Evolutionary conservation across 805 yeast species (phyloP).

Genomic region (Cyberlindnera mississippiensis): DNA sequence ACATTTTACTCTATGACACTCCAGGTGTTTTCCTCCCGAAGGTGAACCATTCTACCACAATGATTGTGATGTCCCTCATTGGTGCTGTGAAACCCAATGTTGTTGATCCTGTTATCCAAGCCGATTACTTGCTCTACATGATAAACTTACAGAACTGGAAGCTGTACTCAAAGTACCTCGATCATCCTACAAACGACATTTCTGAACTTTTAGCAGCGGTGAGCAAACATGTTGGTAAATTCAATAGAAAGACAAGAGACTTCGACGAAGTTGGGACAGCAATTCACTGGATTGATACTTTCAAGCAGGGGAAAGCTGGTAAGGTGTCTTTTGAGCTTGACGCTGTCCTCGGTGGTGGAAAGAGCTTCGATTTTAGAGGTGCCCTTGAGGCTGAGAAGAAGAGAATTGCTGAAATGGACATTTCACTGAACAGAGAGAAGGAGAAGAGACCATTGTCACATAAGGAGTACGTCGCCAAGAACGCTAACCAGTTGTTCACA

Average conservation of each 20-base stretch:
- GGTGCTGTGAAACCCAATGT: constrained; percentile 68
- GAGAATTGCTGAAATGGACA: constrained; percentile 24
- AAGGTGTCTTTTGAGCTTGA: constrained; percentile 25
- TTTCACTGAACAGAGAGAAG: constrained; percentile 18
- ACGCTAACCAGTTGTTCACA: constrained; percentile 26
- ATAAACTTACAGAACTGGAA: constrained; percentile 54
- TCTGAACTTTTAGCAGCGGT: constrained; percentile 49
- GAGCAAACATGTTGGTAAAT: constrained; percentile 37
- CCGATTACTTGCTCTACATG: constrained; percentile 76
- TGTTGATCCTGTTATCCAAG: constrained; percentile 82
- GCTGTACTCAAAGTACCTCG: constrained; percentile 37
- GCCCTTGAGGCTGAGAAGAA: constrained; percentile 13
- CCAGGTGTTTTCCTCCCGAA: constrained; percentile 91
- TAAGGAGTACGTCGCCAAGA: constrained; percentile 21
- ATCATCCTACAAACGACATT: constrained; percentile 69
- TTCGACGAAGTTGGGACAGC: constrained; percentile 61
- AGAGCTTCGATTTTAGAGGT: constrained; percentile 17
- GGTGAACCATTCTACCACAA: constrained; percentile 57
- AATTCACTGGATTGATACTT: constrained; percentile 53
- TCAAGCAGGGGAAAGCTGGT: constrained; percentile 50
- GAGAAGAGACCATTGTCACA: constrained; percentile 15
- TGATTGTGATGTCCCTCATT: constrained; percentile 68
- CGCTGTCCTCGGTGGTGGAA: constrained; percentile 12
- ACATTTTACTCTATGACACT: constrained; percentile 74
- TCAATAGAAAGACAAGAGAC: constrained; percentile 28